phyloP scores from a whole-genome alignment of 495 filamentous ascomycete species.

The Penicillium roqueforti region DNA sequence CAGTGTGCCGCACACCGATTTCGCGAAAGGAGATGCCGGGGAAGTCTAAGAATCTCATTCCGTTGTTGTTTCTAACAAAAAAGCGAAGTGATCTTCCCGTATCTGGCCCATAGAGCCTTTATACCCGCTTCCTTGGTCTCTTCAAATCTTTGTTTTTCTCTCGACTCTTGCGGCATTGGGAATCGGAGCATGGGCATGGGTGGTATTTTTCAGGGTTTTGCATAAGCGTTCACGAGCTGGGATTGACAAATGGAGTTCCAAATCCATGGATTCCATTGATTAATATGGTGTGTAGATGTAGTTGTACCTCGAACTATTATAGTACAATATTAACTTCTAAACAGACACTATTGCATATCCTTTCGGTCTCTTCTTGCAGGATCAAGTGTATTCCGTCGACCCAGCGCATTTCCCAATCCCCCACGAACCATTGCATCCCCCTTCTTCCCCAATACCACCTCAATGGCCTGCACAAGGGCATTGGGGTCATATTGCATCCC shows the following conservation, averaged over 20 bases:
- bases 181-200: constrained; percentile 1
- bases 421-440: constrained; percentile 50
- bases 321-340: not conserved
- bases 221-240: not conserved
- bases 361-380: constrained; percentile 16
- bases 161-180: constrained; percentile 2
- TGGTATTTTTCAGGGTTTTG: not conserved
- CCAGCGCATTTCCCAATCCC: constrained; percentile 44
- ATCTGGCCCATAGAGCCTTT: not conserved
- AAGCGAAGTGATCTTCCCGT: constrained; percentile 5
- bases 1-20: constrained; percentile 46
- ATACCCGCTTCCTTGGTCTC: not conserved
- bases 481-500: constrained; percentile 73
- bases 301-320: not conserved
- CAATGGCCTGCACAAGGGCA: constrained; percentile 69
- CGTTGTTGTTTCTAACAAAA: constrained; percentile 55
- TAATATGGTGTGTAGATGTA: not conserved
- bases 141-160: not conserved
- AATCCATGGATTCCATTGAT: too few species aligned
- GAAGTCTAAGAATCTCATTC: constrained; percentile 39
- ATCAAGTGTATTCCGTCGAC: constrained; percentile 66
- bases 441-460: constrained; percentile 68
- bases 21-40: constrained; percentile 25
- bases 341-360: not conserved
- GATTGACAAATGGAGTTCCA: not conserved